Conservation (phyloP, 2,329 filamentous ascomycete species). For the Colletotrichum sp. region DNA sequence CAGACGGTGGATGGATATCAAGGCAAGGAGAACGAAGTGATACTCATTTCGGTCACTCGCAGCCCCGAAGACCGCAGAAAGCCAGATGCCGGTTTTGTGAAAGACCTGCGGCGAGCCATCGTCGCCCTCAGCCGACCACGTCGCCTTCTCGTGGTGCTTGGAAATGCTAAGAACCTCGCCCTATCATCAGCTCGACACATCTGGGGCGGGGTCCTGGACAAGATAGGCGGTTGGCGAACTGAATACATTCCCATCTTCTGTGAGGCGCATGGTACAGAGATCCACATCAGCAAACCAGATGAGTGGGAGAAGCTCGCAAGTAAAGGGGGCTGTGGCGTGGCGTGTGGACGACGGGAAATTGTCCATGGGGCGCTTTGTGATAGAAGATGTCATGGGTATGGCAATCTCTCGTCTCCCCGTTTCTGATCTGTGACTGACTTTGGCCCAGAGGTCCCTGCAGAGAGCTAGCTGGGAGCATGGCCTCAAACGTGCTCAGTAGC, state of each 20-base stretch:
- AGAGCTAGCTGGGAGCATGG: no score
- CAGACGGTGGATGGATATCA: conserved; percentile 87
- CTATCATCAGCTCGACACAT: conserved; percentile 33
- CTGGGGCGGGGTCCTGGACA: conserved; percentile 55
- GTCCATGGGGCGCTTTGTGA: not conserved
- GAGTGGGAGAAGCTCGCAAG: conserved; percentile 50
- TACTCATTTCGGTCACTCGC: conserved; percentile 81
- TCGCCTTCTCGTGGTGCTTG: conserved; percentile 84
- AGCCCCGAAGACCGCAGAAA: conserved; percentile 57
- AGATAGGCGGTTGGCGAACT: conserved; percentile 41
- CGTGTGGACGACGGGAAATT: not conserved
- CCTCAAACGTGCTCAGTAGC: not conserved
- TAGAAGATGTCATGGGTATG: not conserved
- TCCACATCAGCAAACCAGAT: conserved; percentile 54
- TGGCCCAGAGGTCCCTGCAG: not conserved
- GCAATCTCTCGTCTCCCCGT: not conserved
- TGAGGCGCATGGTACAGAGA: conserved; percentile 58
- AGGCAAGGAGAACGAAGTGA: conserved; percentile 86
- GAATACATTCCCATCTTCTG: conserved; percentile 68
- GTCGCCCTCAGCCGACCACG: conserved; percentile 73
- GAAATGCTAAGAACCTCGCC: conserved; percentile 66
- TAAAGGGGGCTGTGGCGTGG: not conserved
- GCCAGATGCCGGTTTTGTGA: conserved; percentile 72
- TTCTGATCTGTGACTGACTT: not conserved
- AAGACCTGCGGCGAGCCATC: conserved; percentile 62